A percentile compares a stretch with the other conserved stretches of the same genome.
Conservation (phyloP, 768 basidiomycete species). For the Mycena pura region DNA sequence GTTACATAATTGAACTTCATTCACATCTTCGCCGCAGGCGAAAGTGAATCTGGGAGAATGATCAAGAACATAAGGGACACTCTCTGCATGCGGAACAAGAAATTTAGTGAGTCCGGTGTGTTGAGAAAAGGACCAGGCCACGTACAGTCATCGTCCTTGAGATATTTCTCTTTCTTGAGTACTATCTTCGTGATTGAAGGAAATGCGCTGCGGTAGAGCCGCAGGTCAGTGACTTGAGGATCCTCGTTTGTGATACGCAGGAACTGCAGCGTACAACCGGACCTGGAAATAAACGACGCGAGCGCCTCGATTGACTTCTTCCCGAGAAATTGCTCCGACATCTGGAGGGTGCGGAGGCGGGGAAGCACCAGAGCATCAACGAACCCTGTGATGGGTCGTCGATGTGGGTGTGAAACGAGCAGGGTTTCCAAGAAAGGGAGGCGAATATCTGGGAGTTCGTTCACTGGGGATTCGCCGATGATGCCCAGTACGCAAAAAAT, state of each 20-base stretch:
- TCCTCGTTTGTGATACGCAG: slow-evolving; percentile 3
- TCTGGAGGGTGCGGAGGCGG: not conserved
- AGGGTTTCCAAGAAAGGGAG: slow-evolving; percentile 5
- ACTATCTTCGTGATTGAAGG: slow-evolving; percentile 3
- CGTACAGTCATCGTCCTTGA: slow-evolving; percentile 4
- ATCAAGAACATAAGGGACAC: too few relatives aligned
- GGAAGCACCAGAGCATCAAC: slow-evolving; percentile 1
- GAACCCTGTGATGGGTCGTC: not conserved
- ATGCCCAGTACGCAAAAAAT: not conserved
- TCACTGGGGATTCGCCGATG: slow-evolving; percentile 1
- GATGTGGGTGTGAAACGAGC: slow-evolving; percentile 7
- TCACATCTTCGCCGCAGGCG: not conserved
- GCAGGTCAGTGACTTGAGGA: not conserved
- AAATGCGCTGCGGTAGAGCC: slow-evolving; percentile 3
- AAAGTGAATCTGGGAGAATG: not conserved
- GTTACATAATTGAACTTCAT: slow-evolving; percentile 1
- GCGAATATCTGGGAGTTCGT: slow-evolving; percentile 3
- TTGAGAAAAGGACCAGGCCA: slow-evolving; percentile 5
- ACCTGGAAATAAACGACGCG: slow-evolving; percentile 2
- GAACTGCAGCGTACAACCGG: slow-evolving; percentile 3
- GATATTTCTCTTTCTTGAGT: slow-evolving; percentile 6
- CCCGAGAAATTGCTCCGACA: not conserved
- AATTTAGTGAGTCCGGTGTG: slow-evolving; percentile 5
- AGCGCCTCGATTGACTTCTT: slow-evolving; percentile 2
- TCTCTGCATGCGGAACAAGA: not conserved